These are phyloP conservation scores for Cytidiella melzeri DNA, from an alignment of 768 basidiomycete genomes.

Conservation along the genomic window DNA sequence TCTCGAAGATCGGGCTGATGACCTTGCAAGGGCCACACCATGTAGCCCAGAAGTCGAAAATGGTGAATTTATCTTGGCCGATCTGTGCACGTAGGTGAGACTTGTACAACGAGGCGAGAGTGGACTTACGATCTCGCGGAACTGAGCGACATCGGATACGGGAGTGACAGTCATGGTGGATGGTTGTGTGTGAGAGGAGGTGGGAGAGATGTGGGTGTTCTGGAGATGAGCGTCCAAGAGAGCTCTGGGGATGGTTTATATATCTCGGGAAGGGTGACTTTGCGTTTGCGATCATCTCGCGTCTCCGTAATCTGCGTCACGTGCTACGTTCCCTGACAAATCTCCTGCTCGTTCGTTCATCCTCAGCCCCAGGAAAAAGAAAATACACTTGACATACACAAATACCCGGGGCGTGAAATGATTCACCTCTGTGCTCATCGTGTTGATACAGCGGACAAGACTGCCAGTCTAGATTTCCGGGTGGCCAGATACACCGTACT, in stretches of 20 bases:
- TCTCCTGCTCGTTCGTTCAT: background rate
- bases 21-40: constrained; percentile 71
- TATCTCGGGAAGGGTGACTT: background rate
- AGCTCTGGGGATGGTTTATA: background rate
- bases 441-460: too few relatives aligned
- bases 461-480: too few relatives aligned
- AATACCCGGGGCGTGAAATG: too few relatives aligned
- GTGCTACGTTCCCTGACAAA: background rate
- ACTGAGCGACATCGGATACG: constrained; percentile 16
- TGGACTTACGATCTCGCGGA: constrained; percentile 8
- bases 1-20: constrained; percentile 63
- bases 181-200: background rate
- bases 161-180: constrained; percentile 15
- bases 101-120: background rate
- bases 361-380: background rate
- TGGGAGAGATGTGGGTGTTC: background rate
- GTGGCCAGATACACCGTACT: too few relatives aligned
- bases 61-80: constrained; percentile 36
- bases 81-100: constrained; percentile 29
- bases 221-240: background rate
- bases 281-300: background rate
- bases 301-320: background rate
- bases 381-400: too few relatives aligned
- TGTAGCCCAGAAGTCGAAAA: constrained; percentile 73
- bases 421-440: too few relatives aligned